Evolutionary conservation across 2,329 filamentous ascomycete species (phyloP), one percentile per base, ranked within the genome.

Genomic region (Orbilia oligospora): DNA sequence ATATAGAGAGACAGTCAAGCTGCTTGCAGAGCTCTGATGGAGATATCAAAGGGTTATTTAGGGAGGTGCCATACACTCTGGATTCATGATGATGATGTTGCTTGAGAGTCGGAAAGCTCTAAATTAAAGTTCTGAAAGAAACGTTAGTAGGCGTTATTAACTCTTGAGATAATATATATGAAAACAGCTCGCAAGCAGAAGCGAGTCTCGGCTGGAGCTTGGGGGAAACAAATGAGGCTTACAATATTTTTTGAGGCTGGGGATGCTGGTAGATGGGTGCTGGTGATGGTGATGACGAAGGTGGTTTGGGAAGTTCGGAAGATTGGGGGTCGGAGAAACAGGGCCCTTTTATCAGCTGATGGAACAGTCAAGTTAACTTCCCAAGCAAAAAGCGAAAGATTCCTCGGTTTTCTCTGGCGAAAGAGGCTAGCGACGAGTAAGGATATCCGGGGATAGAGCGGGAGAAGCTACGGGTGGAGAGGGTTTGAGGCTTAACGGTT

Each of bases 21-120:
- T 61, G 46, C 27, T 38, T 20, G 58, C 36, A 63, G 44, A 65
- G 58, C 36, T 51, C 46, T 51, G 38, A 53, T 36, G 38, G 33
- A 64, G 41, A 27, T 33, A 48, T 48, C 22, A 44, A 30, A 24
- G 48, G 44, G 58, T 51, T 46, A n/a, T 24, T 36, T 5, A 14
- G 49, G 55, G 46, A 16, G 44, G 44, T 36, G 64, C 18, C 76
- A 46, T 79, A 79, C 76, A 79, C 76, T 79, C 76, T 72, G 76
- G 76, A 73, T 79, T 79, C 76, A 79, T 79, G 27, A 36, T 79
- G 56, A 36, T 33, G 76, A 73, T 41, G 68, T 68, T 65, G 58
- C 49, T 68, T 64, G 27, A 71, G 61, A 71, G 69, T 53, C 71
- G 44, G 67, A 71, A 77, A 77, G 73, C 73, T 77, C 73, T 77